Base-by-base conservation (phyloP, 2,329 filamentous ascomycete genomes). In the Sporothrix sp. region DNA sequence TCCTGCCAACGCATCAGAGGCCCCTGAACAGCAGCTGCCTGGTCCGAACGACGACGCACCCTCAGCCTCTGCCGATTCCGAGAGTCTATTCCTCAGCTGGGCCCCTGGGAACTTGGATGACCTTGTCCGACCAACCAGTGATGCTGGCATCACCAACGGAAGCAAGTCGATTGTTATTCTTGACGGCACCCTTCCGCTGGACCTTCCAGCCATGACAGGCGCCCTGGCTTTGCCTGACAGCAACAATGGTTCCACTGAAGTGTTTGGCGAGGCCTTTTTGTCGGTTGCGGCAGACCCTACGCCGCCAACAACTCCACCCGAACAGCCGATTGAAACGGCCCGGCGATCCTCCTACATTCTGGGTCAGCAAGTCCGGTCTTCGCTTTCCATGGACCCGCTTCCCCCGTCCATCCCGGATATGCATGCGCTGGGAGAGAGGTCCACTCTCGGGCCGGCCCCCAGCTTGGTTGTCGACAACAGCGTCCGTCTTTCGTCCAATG, bases 121-220 rank as follows among this genome's bases (percentile, higher is more conserved):
- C 11, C 11, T 44, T 4, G 20, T 66, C 4, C 66, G 74, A 39
- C 73, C 74, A 1, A 58, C 63, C 11, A 79, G 76, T 55, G 76
- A 80, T 53, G 70, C 71, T 58, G 76, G 66, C 6, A 78, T 91
- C 39, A 93, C 88, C 0, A 74, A 75, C 10, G 86, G 87, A n/a
- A 95, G 87, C 71, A 84, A 90, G 61, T 95, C 88, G 0, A 94
- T 95, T 57, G 76, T 95, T 50, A 94, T 95, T 60, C 81, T 95
- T 32, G 87, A 94, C 52, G 80, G 79, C 28, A 84, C 82, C 0
- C 58, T 74, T 14, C 68, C 72, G 0, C 67, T 69, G 5, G 68
- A 78, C 8, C 63, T 73, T n/a, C 66, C 72, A 1, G 57, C 68
- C 9, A 77, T 81, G 74, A 71, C 74, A 8, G 75, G 72, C 8